Conservation (phyloP, 192 early-diverging fungal genomes). For the Jimgerdemannia lactiflua region DNA sequence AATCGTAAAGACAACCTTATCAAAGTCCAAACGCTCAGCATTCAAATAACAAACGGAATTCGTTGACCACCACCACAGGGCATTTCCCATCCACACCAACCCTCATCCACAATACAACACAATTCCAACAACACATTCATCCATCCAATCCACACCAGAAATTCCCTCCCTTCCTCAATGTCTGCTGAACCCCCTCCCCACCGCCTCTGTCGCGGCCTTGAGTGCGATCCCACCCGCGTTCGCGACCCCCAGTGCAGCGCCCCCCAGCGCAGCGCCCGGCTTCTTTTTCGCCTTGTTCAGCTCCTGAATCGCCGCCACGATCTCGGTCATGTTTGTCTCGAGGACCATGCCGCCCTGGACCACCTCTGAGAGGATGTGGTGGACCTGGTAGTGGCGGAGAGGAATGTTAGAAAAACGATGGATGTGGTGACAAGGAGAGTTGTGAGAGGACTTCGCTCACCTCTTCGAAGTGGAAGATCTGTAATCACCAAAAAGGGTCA, state of each 20-base stretch:
- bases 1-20: too few species aligned
- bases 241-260: background rate
- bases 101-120: too few species aligned
- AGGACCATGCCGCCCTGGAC: slow-evolving; percentile 89
- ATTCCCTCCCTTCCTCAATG: background rate
- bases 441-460: slow-evolving; percentile 17
- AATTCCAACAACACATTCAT: too few species aligned
- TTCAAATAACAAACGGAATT: too few species aligned
- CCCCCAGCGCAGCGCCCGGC: slow-evolving; percentile 6
- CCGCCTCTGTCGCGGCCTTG: background rate
- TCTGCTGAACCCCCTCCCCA: background rate
- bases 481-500: background rate
- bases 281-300: slow-evolving; percentile 57
- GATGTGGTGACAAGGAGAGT: slow-evolving; percentile 2
- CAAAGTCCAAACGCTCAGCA: too few species aligned
- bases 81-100: too few species aligned
- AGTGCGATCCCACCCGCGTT: background rate
- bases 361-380: slow-evolving; percentile 83
- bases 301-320: slow-evolving; percentile 68
- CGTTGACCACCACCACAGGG: too few species aligned
- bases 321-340: slow-evolving; percentile 76
- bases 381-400: slow-evolving; percentile 36
- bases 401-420: slow-evolving; percentile 8
- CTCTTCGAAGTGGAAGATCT: slow-evolving; percentile 93
- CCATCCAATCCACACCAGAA: too few species aligned